These are phyloP conservation scores for Sphagnum tenellum DNA, from an alignment of 225 moss, liverwort and hornwort species.

Conservation along the genomic window DNA sequence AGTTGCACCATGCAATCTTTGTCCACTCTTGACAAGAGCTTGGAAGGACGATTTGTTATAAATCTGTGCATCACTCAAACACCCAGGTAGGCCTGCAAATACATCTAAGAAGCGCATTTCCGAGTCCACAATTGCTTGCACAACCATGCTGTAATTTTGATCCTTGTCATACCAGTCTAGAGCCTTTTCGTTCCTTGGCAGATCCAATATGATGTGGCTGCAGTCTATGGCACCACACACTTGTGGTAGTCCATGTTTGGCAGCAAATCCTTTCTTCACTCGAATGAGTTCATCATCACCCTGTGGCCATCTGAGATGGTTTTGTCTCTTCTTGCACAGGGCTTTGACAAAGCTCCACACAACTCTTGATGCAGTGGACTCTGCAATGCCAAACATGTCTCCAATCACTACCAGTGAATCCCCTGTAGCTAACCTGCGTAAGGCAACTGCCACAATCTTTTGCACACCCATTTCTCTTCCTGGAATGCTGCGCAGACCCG, in stretches of 20 bases:
- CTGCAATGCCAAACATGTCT: constrained; percentile 1
- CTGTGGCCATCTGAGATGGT: constrained; percentile 2
- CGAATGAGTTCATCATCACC: background rate
- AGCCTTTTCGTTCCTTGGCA: constrained; percentile 6
- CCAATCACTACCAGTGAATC: background rate
- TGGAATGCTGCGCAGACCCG: background rate
- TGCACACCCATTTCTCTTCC: background rate
- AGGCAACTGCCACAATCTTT: constrained; percentile 4
- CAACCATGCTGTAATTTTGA: constrained; percentile 14
- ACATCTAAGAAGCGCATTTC: constrained; percentile 17
- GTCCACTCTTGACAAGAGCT: background rate
- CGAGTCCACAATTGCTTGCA: constrained; percentile 24
- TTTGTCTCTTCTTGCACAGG: background rate
- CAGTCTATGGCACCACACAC: constrained; percentile 23
- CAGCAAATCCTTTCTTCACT: constrained; percentile 4
- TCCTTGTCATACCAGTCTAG: constrained; percentile 12
- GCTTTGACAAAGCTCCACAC: constrained; percentile 1
- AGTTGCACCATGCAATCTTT: constrained; percentile 4
- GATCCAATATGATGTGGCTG: constrained; percentile 20
- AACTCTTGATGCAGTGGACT: background rate
- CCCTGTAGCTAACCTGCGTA: constrained; percentile 1
- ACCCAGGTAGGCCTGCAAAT: constrained; percentile 17
- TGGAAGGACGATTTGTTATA: constrained; percentile 9
- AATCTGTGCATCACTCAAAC: constrained; percentile 9
- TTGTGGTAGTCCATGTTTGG: constrained; percentile 12